These are phyloP conservation scores for Arctium lappa DNA, from an alignment of 129 eudicot species.

Conservation along the genomic window DNA sequence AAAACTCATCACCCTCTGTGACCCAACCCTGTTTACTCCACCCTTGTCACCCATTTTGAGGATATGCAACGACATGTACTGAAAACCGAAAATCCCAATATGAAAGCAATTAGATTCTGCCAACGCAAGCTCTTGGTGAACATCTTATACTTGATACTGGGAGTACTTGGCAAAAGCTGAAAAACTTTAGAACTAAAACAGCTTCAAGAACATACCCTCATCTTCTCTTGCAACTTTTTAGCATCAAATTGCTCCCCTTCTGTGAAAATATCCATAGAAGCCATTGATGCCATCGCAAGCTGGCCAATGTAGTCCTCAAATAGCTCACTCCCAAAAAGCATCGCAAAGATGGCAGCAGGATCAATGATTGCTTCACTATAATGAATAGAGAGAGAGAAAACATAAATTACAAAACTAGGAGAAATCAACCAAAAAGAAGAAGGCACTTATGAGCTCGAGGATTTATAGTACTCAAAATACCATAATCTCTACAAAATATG, in stretches of 20 bases:
- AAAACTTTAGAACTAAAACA: neutral
- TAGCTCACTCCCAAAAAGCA: slow-evolving; percentile 98
- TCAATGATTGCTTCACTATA: slow-evolving; percentile 90
- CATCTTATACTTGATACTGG: too few relatives aligned
- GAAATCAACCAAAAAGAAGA: slow-evolving; percentile 7
- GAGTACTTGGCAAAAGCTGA: neutral
- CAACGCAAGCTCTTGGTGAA: too few relatives aligned
- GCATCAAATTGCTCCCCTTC: slow-evolving; percentile 84
- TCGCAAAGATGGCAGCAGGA: slow-evolving; percentile 97
- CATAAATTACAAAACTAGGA: neutral
- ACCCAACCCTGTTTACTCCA: too few relatives aligned
- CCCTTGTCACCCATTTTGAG: too few relatives aligned
- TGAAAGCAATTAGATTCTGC: too few relatives aligned
- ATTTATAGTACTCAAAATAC: slow-evolving; percentile 4
- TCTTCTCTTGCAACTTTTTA: slow-evolving; percentile 87
- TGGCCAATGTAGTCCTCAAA: slow-evolving; percentile 97
- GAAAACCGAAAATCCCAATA: too few relatives aligned
- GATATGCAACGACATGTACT: too few relatives aligned
- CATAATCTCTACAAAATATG: slow-evolving; percentile 1
- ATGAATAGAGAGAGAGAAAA: neutral
- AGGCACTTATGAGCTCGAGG: neutral
- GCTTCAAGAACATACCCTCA: slow-evolving; percentile 55
- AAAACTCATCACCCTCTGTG: too few relatives aligned
- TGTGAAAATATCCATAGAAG: slow-evolving; percentile 80
- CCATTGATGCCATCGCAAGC: slow-evolving; percentile 99